phyloP scores from a whole-genome alignment of 2,329 filamentous ascomycete species.

The Lachnellula cervina region DNA sequence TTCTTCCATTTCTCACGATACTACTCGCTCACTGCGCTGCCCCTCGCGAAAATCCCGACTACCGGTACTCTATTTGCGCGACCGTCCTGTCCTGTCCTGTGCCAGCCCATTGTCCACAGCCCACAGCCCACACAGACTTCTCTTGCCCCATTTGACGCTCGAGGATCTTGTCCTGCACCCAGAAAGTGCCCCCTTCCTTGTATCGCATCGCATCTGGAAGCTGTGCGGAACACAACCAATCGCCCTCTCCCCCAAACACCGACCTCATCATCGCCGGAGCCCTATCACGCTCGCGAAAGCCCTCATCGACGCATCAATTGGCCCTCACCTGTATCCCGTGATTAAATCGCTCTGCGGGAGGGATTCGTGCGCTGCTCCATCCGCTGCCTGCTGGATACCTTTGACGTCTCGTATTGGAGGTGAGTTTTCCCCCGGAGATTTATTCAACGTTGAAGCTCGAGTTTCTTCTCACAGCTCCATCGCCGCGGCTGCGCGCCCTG shows the following conservation, averaged over 20 bases:
- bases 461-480: slow-evolving; percentile 1
- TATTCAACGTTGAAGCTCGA: slow-evolving; percentile 18
- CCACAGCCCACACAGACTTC: neutral
- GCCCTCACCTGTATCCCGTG: slow-evolving; percentile 26
- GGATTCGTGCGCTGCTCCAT: slow-evolving; percentile 21
- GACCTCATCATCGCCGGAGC: slow-evolving; percentile 17
- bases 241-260: slow-evolving; percentile 11
- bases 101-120: no score
- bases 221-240: slow-evolving; percentile 25
- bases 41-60: no score
- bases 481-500: slow-evolving; percentile 21
- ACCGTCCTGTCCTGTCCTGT: no score
- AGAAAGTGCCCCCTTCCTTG: neutral
- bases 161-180: neutral
- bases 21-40: neutral
- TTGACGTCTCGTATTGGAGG: slow-evolving; percentile 25
- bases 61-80: no score
- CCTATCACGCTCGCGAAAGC: slow-evolving; percentile 29
- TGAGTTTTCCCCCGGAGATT: slow-evolving; percentile 26
- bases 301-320: slow-evolving; percentile 28
- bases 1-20: neutral
- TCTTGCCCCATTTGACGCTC: neutral
- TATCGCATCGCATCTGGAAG: slow-evolving; percentile 11
- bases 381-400: slow-evolving; percentile 7
- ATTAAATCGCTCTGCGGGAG: slow-evolving; percentile 28